Evolutionary conservation across 495 filamentous ascomycete genomes (phyloP), one percentile per base, ranked within the genome.

Genomic region (Lichenothelia convexa): DNA sequence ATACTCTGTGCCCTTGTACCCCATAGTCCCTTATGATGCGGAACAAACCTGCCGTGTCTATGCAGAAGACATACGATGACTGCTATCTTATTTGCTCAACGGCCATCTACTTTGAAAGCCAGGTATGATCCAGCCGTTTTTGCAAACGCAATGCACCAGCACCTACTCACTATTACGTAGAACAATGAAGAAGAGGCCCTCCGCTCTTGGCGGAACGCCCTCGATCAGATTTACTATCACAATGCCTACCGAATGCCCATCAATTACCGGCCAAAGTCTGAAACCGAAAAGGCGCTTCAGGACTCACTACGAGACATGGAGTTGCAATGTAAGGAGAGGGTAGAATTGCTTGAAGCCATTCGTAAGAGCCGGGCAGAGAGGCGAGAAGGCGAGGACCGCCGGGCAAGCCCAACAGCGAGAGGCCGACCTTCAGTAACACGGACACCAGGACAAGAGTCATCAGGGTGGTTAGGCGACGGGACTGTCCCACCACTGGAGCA

Each of bases 11-110:
- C n/a, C n/a, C n/a, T n/a, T n/a, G n/a, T n/a, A n/a, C n/a, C n/a
- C n/a, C n/a, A n/a, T n/a, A n/a, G n/a, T n/a, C 24, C 2, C 24
- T 13, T 1, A 83, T 80, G 78, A 80, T 87, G 71, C 79, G 80
- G 61, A 77, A 70, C 63, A 82, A 77, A 51, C 68, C 70, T 30
- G 64, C 72, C 43, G 76, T 83, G 54, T 73, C 75, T 37, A 65
- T 94, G 55, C 89, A 95, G 64, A 94, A 93, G 68, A 92, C 83
- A 38, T 94, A 94, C 60, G 85, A 95, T 62, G 83, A 94, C 49
- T 83, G 80, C 57, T 93, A 92, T 57, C 63, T 93, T 39, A 80
- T 76, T 44, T 93, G 83, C 56, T 93, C 85, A 1, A 95, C 85
- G 7, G 89, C 89, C 39, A 79, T 93, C 42, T 93, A 92, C 58